These are phyloP conservation scores for Penium margaritaceum DNA, from an alignment of 139 green algal genomes.

Conservation along the genomic window DNA sequence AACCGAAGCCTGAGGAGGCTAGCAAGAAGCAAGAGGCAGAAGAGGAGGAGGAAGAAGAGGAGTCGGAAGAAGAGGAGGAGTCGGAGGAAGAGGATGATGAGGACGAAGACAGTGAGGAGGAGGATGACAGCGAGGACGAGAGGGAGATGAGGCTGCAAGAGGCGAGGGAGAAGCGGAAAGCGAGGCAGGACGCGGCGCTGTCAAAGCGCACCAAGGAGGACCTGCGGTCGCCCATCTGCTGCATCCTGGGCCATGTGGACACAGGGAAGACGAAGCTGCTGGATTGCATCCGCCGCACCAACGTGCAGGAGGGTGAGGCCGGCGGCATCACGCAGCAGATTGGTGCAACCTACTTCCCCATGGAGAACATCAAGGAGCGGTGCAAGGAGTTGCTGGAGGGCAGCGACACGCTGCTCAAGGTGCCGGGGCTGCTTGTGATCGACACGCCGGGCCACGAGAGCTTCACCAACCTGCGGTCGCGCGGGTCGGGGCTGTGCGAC, in stretches of 20 bases:
- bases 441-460: constrained; percentile 96
- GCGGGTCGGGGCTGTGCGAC: constrained; percentile 89
- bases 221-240: constrained; percentile 96
- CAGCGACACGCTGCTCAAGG: constrained; percentile 17
- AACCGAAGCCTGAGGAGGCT: constrained; percentile 7
- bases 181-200: constrained; percentile 22
- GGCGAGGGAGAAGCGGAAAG: constrained; percentile 30
- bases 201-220: constrained; percentile 52
- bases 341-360: constrained; percentile 91
- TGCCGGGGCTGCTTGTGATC: constrained; percentile 88
- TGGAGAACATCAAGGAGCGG: constrained; percentile 67
- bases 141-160: constrained; percentile 25
- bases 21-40: constrained; percentile 25
- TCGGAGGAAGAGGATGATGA: constrained; percentile 43
- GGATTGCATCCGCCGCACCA: constrained; percentile 93
- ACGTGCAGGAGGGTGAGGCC: constrained; percentile 94
- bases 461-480: constrained; percentile 90
- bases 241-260: constrained; percentile 97
- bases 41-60: constrained; percentile 34
- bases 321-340: constrained; percentile 99
- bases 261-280: constrained; percentile 99
- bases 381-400: constrained; percentile 62
- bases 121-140: constrained; percentile 28
- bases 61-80: constrained; percentile 20
- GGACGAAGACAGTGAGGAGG: constrained; percentile 53